Percentiles rank a stretch among this genome's conserved stretches.
phyloP scores from a whole-genome alignment of 2,329 filamentous ascomycete species.

The Monosporascus sp. region DNA sequence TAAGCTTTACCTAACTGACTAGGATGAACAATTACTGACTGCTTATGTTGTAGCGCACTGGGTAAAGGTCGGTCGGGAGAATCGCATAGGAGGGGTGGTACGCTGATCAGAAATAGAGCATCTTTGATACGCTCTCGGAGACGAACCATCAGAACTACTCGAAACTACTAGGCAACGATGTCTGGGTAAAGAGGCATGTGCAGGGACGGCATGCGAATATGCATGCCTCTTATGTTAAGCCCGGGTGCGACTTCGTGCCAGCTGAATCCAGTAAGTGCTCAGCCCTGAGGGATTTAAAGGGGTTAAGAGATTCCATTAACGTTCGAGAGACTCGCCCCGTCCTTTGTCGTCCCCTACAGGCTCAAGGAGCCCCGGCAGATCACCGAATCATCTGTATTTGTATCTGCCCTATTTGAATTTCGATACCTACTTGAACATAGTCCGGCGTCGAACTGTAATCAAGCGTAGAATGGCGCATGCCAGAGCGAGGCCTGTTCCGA shows the following conservation, averaged over 20 bases:
- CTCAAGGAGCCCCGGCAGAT: conserved; percentile 20
- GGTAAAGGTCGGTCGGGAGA: conserved; percentile 41
- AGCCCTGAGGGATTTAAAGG: conserved; percentile 2
- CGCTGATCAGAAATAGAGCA: conserved; percentile 20
- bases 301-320: background rate
- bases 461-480: conserved; percentile 46
- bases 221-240: conserved; percentile 44
- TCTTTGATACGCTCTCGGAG: conserved; percentile 39
- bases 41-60: conserved; percentile 31
- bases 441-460: conserved; percentile 51
- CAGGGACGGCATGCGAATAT: conserved; percentile 43
- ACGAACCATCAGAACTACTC: conserved; percentile 35
- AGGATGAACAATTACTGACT: too few species aligned
- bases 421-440: conserved; percentile 54
- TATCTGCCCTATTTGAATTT: conserved; percentile 59
- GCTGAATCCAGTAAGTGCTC: conserved; percentile 25
- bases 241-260: conserved; percentile 42
- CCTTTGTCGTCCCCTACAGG: conserved; percentile 20
- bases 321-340: conserved; percentile 29
- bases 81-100: conserved; percentile 14
- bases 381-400: conserved; percentile 37
- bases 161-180: conserved; percentile 39
- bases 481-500: conserved; percentile 49
- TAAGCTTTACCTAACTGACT: too few species aligned
- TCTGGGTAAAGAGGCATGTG: conserved; percentile 43